phyloP scores from a whole-genome alignment of 768 basidiomycete genomes.

The Phylloporus sp. region DNA sequence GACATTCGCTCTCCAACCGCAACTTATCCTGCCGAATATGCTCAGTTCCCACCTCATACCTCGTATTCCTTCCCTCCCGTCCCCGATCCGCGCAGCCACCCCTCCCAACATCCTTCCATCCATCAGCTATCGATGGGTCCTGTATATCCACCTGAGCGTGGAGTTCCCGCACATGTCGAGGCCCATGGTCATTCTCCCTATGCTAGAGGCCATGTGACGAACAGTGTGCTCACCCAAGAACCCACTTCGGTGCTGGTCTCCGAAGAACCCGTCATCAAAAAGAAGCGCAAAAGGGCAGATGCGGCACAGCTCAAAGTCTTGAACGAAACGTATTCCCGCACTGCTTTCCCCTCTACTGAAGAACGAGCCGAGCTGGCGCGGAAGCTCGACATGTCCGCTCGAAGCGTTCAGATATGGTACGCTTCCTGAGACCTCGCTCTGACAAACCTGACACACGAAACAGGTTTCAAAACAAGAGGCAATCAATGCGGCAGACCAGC shows the following conservation, averaged over 20 bases:
- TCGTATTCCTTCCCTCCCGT: conserved; percentile 33
- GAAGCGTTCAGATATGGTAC: conserved; percentile 87
- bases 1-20: conserved; percentile 64
- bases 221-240: conserved; percentile 31
- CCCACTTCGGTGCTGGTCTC: conserved; percentile 35
- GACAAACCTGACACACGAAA: conserved; percentile 19
- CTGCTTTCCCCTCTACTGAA: conserved; percentile 85
- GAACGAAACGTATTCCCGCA: conserved; percentile 76
- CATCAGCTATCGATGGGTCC: conserved; percentile 28
- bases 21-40: conserved; percentile 55
- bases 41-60: conserved; percentile 39
- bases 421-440: conserved; percentile 17
- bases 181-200: conserved; percentile 46
- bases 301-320: conserved; percentile 75
- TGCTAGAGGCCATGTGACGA: conserved; percentile 39
- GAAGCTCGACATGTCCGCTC: conserved; percentile 74
- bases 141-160: conserved; percentile 31
- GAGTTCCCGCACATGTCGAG: conserved; percentile 39
- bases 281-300: conserved; percentile 84
- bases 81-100: conserved; percentile 36
- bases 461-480: conserved; percentile 88
- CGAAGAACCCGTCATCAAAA: conserved; percentile 75
- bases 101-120: conserved; percentile 20
- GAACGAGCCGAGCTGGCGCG: conserved; percentile 77
- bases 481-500: conserved; percentile 76